These are phyloP conservation scores for Aspergillus sp. DNA, from an alignment of 2,329 filamentous ascomycete genomes.

Conservation along the genomic window DNA sequence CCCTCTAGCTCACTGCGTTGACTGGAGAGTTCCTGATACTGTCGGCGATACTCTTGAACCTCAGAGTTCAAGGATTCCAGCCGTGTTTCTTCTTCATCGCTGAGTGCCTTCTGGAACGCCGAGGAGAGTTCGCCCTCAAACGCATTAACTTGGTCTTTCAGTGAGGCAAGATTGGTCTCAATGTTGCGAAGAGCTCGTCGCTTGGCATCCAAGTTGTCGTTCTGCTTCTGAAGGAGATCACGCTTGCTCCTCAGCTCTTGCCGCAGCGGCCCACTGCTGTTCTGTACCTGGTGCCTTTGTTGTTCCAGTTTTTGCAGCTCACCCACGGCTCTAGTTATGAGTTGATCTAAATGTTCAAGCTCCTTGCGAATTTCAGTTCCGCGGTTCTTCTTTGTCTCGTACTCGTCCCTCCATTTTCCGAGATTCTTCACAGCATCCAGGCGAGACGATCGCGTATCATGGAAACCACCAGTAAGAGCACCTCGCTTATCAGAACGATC, in stretches of 20 bases:
- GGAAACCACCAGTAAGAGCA: constrained; percentile 90
- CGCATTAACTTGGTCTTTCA: constrained; percentile 71
- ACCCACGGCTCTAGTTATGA: constrained; percentile 82
- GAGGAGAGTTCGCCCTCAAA: constrained; percentile 79
- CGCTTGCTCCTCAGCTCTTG: constrained; percentile 74
- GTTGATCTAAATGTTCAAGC: constrained; percentile 78
- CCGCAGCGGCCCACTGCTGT: constrained; percentile 76
- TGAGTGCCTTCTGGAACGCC: constrained; percentile 89
- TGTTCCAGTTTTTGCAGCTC: constrained; percentile 82
- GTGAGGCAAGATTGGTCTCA: constrained; percentile 70
- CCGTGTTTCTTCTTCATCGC: constrained; percentile 75
- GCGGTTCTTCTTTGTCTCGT: constrained; percentile 65
- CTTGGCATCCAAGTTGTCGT: constrained; percentile 71
- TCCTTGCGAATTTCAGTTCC: constrained; percentile 66
- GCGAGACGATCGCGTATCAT: constrained; percentile 81
- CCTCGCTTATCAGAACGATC: constrained; percentile 94
- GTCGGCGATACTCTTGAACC: constrained; percentile 72
- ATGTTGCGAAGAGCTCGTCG: constrained; percentile 64
- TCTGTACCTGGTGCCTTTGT: constrained; percentile 72
- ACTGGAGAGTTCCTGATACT: constrained; percentile 73
- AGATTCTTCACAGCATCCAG: constrained; percentile 79
- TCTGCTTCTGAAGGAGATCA: constrained; percentile 71
- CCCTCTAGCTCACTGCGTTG: constrained; percentile 75
- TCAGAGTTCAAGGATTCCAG: constrained; percentile 69
- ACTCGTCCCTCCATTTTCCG: constrained; percentile 71